These are phyloP conservation scores for Solanum ossicruentum DNA, from an alignment of 257 asterid species.

Conservation along the genomic window DNA sequence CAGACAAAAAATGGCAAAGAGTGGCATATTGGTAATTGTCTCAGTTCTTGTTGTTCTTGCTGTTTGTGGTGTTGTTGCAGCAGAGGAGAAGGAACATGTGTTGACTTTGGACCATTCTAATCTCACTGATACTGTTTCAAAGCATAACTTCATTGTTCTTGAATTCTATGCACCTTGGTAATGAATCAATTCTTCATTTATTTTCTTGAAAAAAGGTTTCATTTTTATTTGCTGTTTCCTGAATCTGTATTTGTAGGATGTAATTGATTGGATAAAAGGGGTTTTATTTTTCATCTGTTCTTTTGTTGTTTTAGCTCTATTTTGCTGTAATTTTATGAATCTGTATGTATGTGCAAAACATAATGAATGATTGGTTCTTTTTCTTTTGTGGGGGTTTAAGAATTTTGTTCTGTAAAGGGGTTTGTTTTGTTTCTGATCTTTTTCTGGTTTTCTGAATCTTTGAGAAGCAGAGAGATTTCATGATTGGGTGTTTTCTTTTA, in stretches of 20 bases:
- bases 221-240: not conserved
- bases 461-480: not conserved
- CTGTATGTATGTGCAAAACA: not conserved
- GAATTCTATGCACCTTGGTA: conserved; percentile 84
- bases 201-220: not conserved
- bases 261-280: not conserved
- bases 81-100: conserved; percentile 41
- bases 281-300: not conserved
- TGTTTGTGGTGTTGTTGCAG: conserved; percentile 7
- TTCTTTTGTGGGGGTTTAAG: not conserved
- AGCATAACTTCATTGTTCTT: conserved; percentile 50
- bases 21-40: conserved; percentile 5
- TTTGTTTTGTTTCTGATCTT: not conserved
- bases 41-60: conserved; percentile 10
- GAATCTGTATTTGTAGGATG: not conserved
- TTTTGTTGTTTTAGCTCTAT: not conserved
- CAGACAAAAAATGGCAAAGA: not conserved
- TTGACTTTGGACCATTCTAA: conserved; percentile 62
- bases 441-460: not conserved
- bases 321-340: not conserved
- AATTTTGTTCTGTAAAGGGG: not conserved
- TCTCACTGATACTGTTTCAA: conserved; percentile 34
- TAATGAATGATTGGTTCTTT: not conserved
- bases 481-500: not conserved
- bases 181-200: not conserved